Conservation (phyloP, 148 eudicot genomes). For the Heliamphora exappendiculata region DNA sequence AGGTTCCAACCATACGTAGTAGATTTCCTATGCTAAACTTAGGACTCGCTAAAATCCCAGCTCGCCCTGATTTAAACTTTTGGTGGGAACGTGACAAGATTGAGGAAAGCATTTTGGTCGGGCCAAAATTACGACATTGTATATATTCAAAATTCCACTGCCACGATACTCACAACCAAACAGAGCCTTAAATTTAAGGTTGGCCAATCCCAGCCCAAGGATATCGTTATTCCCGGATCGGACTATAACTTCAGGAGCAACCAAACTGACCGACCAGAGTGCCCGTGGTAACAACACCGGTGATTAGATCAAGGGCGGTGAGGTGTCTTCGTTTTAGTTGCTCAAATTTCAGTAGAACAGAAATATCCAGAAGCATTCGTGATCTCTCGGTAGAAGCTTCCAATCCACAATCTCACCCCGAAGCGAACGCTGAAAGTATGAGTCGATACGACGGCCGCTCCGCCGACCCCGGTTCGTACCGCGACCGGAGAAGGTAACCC, state of each 20-base stretch:
- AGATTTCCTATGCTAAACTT: too few species aligned
- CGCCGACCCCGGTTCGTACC: conserved; percentile 81
- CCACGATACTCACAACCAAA: too few species aligned
- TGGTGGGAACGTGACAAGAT: too few species aligned
- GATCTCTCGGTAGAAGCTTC: neutral
- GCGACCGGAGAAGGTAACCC: conserved; percentile 85
- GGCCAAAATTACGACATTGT: too few species aligned
- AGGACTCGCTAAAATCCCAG: too few species aligned
- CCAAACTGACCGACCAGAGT: neutral
- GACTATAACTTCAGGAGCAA: neutral
- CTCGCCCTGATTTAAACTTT: too few species aligned
- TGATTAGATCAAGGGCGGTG: neutral
- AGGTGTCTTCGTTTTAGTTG: neutral
- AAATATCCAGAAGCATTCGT: neutral
- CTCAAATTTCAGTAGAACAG: neutral
- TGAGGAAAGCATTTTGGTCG: too few species aligned
- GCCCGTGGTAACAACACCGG: too few species aligned
- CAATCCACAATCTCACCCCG: neutral
- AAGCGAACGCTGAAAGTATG: conserved; percentile 23
- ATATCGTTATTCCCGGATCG: too few species aligned
- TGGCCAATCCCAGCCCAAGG: neutral
- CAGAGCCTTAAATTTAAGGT: neutral
- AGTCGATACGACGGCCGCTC: conserved; percentile 91
- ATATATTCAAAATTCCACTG: too few species aligned
- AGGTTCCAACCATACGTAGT: too few species aligned